A percentile compares a stretch with the other conserved stretches of the same genome.
Evolutionary conservation across 768 basidiomycete genomes (phyloP).

Genomic region (Scleroderma citrinum): DNA sequence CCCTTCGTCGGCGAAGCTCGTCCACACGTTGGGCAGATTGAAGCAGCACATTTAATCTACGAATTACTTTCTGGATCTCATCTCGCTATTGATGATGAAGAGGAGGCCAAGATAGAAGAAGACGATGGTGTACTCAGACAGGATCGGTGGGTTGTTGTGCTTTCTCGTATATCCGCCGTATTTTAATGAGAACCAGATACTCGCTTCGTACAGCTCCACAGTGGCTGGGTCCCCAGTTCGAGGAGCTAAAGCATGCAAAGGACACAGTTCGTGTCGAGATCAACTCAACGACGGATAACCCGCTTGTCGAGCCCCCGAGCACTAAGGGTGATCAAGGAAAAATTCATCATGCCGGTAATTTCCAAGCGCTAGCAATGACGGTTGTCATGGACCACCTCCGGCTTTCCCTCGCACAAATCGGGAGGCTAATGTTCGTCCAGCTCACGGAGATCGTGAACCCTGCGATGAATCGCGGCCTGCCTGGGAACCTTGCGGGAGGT

Average conservation of each 20-base stretch:
- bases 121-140: slow-evolving; percentile 74
- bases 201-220: slow-evolving; percentile 68
- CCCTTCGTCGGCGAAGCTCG: slow-evolving; percentile 73
- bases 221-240: slow-evolving; percentile 81
- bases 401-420: slow-evolving; percentile 61
- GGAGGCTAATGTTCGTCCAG: slow-evolving; percentile 65
- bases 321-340: slow-evolving; percentile 40
- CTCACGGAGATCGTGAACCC: slow-evolving; percentile 53
- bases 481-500: slow-evolving; percentile 72
- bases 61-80: slow-evolving; percentile 61
- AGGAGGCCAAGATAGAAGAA: slow-evolving; percentile 67
- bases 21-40: slow-evolving; percentile 84
- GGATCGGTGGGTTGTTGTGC: slow-evolving; percentile 51
- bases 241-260: slow-evolving; percentile 65
- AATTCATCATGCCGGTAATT: slow-evolving; percentile 82
- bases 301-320: slow-evolving; percentile 74
- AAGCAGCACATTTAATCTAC: slow-evolving; percentile 65
- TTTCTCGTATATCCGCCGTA: neutral
- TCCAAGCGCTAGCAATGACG: slow-evolving; percentile 83
- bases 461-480: slow-evolving; percentile 67
- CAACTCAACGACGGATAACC: slow-evolving; percentile 89
- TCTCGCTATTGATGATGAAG: slow-evolving; percentile 61
- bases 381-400: slow-evolving; percentile 88
- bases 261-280: slow-evolving; percentile 66
- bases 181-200: slow-evolving; percentile 15